A percentile compares a stretch with the other conserved stretches of the same genome.
These are phyloP conservation scores for Gastrolobium villosum DNA, from an alignment of 306 rosid species.

Conservation along the genomic window DNA sequence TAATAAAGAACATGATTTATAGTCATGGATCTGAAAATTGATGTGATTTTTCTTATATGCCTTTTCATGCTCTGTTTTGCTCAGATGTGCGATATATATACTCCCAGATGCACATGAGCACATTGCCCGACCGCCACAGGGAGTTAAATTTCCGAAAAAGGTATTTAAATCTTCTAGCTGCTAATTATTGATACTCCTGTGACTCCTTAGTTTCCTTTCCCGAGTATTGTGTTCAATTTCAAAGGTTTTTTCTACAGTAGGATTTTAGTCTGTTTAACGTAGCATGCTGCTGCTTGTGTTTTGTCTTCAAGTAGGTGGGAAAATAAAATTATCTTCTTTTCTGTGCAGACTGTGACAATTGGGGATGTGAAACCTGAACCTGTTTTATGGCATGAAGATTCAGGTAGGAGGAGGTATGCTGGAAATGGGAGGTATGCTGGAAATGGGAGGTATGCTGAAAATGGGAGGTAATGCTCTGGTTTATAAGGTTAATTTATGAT, in stretches of 20 bases:
- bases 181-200: not conserved
- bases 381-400: conserved; percentile 91
- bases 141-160: conserved; percentile 82
- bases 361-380: conserved; percentile 86
- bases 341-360: conserved; percentile 64
- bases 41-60: conserved; percentile 7
- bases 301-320: not conserved
- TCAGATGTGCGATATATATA: conserved; percentile 86
- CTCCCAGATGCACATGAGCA: conserved; percentile 85
- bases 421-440: conserved; percentile 60
- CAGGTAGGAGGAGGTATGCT: conserved; percentile 64
- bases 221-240: conserved; percentile 16
- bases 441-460: conserved; percentile 49
- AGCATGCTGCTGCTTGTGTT: not conserved
- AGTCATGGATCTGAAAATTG: conserved; percentile 10
- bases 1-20: conserved; percentile 19
- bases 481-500: conserved; percentile 26
- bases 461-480: conserved; percentile 59
- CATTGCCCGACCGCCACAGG: conserved; percentile 76
- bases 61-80: not conserved
- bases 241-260: not conserved
- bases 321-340: not conserved
- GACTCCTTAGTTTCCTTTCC: conserved; percentile 9
- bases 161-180: conserved; percentile 54
- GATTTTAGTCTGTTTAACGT: not conserved